Conservation (phyloP, 148 eudicot genomes). For the Mesembryanthemum crystallinum region DNA sequence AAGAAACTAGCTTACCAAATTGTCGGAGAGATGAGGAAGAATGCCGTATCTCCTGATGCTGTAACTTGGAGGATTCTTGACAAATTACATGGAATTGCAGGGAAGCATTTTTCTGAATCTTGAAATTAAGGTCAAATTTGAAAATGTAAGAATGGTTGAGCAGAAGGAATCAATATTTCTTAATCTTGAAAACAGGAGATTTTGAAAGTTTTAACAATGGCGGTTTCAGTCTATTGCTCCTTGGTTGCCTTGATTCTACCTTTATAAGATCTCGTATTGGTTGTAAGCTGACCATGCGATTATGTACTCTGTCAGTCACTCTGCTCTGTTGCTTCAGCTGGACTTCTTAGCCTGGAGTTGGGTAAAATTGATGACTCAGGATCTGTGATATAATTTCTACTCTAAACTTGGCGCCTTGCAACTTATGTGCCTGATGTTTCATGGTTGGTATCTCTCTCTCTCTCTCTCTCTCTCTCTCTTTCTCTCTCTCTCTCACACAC, state of each 20-base stretch:
- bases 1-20: conserved; percentile 84
- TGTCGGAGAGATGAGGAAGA: conserved; percentile 86
- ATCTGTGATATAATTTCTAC: background rate
- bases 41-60: conserved; percentile 79
- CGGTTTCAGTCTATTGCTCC: no score
- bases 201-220: background rate
- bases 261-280: background rate
- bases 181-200: background rate
- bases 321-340: background rate
- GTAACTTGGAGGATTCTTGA: conserved; percentile 78
- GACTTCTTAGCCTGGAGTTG: background rate
- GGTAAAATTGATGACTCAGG: background rate
- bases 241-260: background rate
- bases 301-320: background rate
- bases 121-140: background rate
- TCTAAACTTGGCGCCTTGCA: background rate
- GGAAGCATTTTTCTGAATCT: background rate
- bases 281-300: background rate
- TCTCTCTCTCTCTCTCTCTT: conserved; percentile 1
- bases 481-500: no score
- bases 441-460: background rate
- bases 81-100: conserved; percentile 40
- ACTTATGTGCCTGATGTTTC: background rate
- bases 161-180: background rate
- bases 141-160: background rate